A percentile compares a stretch with the other conserved stretches of the same genome.
These are phyloP conservation scores for Vickermania spadyakhi DNA, from an alignment of 208 protist genomes.

Conservation along the genomic window DNA sequence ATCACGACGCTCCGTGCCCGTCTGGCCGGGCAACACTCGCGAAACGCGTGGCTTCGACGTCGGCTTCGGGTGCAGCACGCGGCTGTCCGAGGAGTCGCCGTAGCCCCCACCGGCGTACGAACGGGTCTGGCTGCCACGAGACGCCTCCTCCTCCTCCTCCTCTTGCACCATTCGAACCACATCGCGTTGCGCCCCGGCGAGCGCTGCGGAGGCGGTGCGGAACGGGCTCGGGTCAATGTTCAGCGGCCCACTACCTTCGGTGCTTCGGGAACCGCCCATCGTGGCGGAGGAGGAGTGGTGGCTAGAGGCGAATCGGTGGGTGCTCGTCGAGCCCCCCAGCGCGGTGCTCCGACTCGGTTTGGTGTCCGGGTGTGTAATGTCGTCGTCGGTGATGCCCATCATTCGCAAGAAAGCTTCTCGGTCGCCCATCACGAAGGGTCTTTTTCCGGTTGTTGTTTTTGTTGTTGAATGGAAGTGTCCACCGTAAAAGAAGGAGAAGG, in stretches of 20 bases:
- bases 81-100: not conserved
- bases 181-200: not conserved
- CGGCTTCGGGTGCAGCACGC: not conserved
- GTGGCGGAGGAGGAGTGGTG: too few species aligned
- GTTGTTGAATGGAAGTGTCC: too few species aligned
- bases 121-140: not conserved
- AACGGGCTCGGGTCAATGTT: not conserved
- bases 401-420: slow-evolving; percentile 61
- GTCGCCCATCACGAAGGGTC: slow-evolving; percentile 24
- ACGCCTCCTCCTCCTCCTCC: not conserved
- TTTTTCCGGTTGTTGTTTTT: too few species aligned
- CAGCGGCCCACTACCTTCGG: too few species aligned
- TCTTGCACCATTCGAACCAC: not conserved
- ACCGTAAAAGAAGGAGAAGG: too few species aligned
- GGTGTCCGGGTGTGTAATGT: slow-evolving; percentile 42
- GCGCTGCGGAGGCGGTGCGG: not conserved
- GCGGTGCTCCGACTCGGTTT: too few species aligned
- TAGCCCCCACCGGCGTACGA: not conserved
- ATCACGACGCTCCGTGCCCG: too few species aligned
- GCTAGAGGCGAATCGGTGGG: too few species aligned
- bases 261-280: too few species aligned
- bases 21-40: too few species aligned
- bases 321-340: not conserved
- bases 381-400: slow-evolving; percentile 65
- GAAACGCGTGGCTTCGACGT: not conserved